Base-by-base conservation (phyloP, 164 flowering plant genomes). In the Nymphaea colorata region DNA sequence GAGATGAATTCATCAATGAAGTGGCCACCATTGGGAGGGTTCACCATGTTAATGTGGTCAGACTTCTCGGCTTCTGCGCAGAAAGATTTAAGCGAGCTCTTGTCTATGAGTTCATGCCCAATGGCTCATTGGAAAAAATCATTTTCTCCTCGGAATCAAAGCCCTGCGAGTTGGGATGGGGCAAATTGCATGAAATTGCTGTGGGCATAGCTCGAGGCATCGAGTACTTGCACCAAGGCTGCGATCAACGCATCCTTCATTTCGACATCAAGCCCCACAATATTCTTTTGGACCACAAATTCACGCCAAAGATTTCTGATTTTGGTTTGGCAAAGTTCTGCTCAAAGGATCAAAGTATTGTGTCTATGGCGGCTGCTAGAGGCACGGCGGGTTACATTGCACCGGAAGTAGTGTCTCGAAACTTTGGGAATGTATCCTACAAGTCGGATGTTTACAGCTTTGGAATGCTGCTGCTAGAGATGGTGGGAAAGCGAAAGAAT, bases 261-360 rank as follows among this genome's bases (percentile, higher is more conserved):
- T 68, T 73, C 18, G 75, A 73, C 64, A 73, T 73, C 57, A 68
- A 68, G 16, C 70, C 68, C 2, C 59, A 70, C 25, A 70, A 70
- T 11, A 70, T 70, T n/a, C 64, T 70, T 6, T 36, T 59, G 3
- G 71, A 73, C 43, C 25, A 73, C 4, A 59, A 64, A 7, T 73
- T 73, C 36, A 15, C 7, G 43, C 75, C 75, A 10, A 68, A 68
- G 64, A 66, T 68, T 16, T 68, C 71, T 0, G 71, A 73, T 47
- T 73, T 68, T 11, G 75, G 75, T 15, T 43, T 68, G 2, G 66
- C 75, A 17, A 73, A 64, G 25, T 45, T 64, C 8, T 64, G 60
- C 41, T 65, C 45, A 3, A 7, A 44, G 15, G 64, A 68, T 0
- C 41, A 64, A 12, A 68, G 68, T 36, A 11, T 25, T 43, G 59